Evolutionary conservation across 2,329 filamentous ascomycete species (phyloP), one percentile per base, ranked within the genome.

Genomic region (Pyrenochaeta sp.): DNA sequence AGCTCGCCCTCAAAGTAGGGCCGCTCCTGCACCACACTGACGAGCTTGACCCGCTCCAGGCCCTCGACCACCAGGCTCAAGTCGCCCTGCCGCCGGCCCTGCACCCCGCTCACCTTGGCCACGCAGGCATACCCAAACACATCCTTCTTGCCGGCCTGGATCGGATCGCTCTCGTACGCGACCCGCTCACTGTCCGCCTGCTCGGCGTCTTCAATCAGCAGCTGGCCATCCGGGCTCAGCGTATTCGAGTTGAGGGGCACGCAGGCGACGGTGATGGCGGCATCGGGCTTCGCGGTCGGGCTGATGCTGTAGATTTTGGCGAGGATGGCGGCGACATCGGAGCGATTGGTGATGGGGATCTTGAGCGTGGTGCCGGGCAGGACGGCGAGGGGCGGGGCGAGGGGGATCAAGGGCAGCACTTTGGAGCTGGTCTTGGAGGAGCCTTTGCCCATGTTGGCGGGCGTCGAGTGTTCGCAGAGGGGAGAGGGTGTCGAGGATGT

Each of bases 1-100:
- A 96, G 83, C 59, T 88, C 87, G 31, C 85, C 92, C 74, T 96
- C 91, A 57, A 96, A 91, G 67, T 89, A 96, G 2, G 91, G 90
- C 39, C 86, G 82, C 54, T 96, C 89, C 66, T 89, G 86, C 24
- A 83, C 80, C 34, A 94, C 73, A 62, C 84, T 86, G 37, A 90
- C 87, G 23, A 96, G 74, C 51, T 83, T 82, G 52, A 96, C 86
- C 27, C 94, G 82, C 52, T 86, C 81, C 13, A 89, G 79, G 11
- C 94, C 94, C 69, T 97, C 91, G 2, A 99, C 90, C 4, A 96
- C 80, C 38, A 99, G 73, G 44, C 86, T 86, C 62, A 96, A 86
- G 65, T 96, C 76, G 21, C 75, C 75, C 36, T 73, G 69, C 31
- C 73, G 58, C 41, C 74, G 59, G 2, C 76, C 76, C 51, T 79